A percentile compares a stretch with the other conserved stretches of the same genome.
phyloP scores from a whole-genome alignment of 371 early-diverging fungal species.

The Chytridiales sp. region DNA sequence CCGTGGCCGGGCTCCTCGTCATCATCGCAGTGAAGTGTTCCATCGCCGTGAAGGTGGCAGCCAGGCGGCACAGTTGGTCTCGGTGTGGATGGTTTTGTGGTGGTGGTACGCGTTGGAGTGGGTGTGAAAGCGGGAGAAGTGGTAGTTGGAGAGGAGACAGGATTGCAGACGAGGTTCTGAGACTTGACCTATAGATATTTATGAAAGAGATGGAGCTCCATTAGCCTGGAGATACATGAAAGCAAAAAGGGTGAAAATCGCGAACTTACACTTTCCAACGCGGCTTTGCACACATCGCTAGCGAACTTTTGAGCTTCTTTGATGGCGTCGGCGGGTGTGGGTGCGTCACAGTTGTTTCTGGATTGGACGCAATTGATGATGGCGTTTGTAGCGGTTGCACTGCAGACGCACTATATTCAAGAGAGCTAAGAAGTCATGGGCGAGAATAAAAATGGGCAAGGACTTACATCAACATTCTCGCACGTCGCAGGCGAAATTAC shows the following conservation, averaged over 20 bases:
- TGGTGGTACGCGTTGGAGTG: background rate
- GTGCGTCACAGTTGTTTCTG: slow-evolving; percentile 1
- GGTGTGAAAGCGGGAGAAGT: background rate
- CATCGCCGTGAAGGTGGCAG: background rate
- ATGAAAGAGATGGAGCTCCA: background rate
- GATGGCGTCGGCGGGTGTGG: background rate
- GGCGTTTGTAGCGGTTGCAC: background rate
- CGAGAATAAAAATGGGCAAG: too few species aligned
- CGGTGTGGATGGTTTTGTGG: background rate
- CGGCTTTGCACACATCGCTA: background rate
- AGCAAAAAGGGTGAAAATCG: background rate
- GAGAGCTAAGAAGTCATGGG: too few species aligned
- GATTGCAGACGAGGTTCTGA: background rate
- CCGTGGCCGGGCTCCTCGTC: background rate
- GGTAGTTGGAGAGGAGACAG: background rate
- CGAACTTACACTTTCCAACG: background rate
- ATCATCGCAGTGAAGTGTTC: background rate
- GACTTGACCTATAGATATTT: background rate
- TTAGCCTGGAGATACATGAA: background rate
- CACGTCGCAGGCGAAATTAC: background rate
- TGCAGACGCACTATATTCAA: slow-evolving; percentile 7
- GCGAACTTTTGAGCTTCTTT: background rate
- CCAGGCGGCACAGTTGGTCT: background rate
- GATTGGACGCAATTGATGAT: background rate
- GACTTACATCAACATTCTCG: background rate